Conservation (phyloP, 73 alveolate genomes). For the Symbiodinium natans region DNA sequence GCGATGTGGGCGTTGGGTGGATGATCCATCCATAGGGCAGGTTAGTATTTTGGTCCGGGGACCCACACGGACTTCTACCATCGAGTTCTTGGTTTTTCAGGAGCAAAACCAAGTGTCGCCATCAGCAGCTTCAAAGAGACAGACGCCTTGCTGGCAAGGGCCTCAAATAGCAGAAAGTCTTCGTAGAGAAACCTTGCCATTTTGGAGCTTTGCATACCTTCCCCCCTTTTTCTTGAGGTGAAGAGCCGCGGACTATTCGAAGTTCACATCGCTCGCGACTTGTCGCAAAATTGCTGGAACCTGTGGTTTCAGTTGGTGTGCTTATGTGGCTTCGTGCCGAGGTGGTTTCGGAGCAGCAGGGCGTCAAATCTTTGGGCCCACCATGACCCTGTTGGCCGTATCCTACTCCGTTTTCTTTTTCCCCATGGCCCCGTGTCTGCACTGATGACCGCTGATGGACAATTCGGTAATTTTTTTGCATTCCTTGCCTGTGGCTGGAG, state of each 20-base stretch:
- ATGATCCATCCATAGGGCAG: no score
- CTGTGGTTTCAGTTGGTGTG: background rate
- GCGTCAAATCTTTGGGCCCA: slow-evolving; percentile 16
- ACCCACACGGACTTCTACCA: no score
- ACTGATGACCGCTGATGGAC: no score
- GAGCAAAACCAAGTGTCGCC: slow-evolving; percentile 31
- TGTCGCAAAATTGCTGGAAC: background rate
- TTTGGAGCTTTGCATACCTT: no score
- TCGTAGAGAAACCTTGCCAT: no score
- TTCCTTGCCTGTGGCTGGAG: no score
- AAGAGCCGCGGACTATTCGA: slow-evolving; percentile 59
- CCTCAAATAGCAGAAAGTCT: background rate
- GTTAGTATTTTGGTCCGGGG: no score
- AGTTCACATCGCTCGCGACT: slow-evolving; percentile 36
- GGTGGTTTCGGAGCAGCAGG: slow-evolving; percentile 21
- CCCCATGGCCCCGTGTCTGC: slow-evolving; percentile 26
- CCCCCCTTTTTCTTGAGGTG: background rate
- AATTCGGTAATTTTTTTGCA: no score
- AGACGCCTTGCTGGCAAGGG: slow-evolving; percentile 17
- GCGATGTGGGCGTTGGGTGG: no score
- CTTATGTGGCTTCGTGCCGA: background rate
- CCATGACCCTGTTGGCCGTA: slow-evolving; percentile 31
- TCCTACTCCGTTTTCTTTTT: slow-evolving; percentile 55
- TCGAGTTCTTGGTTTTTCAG: background rate
- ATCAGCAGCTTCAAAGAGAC: slow-evolving; percentile 56